Evolutionary conservation across 768 basidiomycete genomes (phyloP).

Genomic region (Pulveroboletus sp.): DNA sequence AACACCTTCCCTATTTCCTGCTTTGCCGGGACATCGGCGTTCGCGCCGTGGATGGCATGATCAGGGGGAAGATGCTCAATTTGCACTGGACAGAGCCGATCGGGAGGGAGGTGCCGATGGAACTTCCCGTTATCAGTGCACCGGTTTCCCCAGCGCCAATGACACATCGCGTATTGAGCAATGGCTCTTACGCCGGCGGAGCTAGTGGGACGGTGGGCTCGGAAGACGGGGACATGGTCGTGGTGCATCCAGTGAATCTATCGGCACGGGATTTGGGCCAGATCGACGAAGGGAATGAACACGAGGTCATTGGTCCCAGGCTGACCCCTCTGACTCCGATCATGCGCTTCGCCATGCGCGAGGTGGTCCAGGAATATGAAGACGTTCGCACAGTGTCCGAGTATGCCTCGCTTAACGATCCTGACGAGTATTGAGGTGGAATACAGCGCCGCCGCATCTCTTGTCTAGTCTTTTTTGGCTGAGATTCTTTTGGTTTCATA

Average conservation of each 20-base stretch:
- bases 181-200: slow-evolving; percentile 26
- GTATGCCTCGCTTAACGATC: slow-evolving; percentile 67
- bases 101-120: slow-evolving; percentile 52
- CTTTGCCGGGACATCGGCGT: slow-evolving; percentile 84
- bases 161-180: slow-evolving; percentile 27
- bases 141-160: slow-evolving; percentile 27
- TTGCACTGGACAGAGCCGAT: slow-evolving; percentile 75
- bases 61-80: slow-evolving; percentile 72
- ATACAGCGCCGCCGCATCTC: slow-evolving; percentile 6
- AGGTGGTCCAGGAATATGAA: slow-evolving; percentile 81
- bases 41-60: slow-evolving; percentile 81
- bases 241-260: slow-evolving; percentile 36
- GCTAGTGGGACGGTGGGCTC: slow-evolving; percentile 43
- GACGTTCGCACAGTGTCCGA: slow-evolving; percentile 73
- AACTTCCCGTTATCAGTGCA: slow-evolving; percentile 27
- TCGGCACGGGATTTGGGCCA: slow-evolving; percentile 43
- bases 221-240: slow-evolving; percentile 49
- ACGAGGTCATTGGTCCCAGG: slow-evolving; percentile 68
- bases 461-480: slow-evolving; percentile 10
- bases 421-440: slow-evolving; percentile 61
- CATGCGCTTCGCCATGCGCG: slow-evolving; percentile 80
- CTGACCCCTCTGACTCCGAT: slow-evolving; percentile 76
- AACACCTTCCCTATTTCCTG: slow-evolving; percentile 73
- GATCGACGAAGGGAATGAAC: slow-evolving; percentile 50
- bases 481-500: neutral